A percentile compares a stretch with the other conserved stretches of the same genome.
Evolutionary conservation across 2,329 filamentous ascomycete genomes (phyloP).

Genomic region (Sporothrix globosa): DNA sequence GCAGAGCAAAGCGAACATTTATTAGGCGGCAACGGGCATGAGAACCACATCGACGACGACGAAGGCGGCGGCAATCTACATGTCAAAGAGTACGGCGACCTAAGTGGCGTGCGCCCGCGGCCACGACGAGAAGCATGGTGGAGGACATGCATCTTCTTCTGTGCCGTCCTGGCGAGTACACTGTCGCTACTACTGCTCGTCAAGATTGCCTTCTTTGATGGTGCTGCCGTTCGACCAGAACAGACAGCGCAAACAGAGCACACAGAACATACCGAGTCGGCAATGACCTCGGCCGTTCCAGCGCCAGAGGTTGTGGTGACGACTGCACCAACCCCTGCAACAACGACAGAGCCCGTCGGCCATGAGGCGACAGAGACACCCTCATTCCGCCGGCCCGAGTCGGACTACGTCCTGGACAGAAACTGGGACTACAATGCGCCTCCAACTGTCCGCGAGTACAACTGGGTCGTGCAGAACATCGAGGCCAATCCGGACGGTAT

Average conservation of each 20-base stretch:
- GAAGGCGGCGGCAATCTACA: not conserved
- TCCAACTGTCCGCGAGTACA: slow-evolving; percentile 58
- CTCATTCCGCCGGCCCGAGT: slow-evolving; percentile 43
- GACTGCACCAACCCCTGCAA: not conserved
- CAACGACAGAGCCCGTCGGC: not conserved
- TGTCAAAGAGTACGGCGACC: not conserved
- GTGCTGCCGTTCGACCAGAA: not conserved
- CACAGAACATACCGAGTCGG: not conserved
- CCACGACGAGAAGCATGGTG: slow-evolving; percentile 12
- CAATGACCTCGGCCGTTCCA: not conserved
- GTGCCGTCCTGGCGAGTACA: slow-evolving; percentile 23
- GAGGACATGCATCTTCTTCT: slow-evolving; percentile 21
- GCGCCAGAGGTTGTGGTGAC: not conserved
- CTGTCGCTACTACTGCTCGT: slow-evolving; percentile 33
- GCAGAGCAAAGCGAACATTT: not conserved
- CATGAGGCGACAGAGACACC: slow-evolving; percentile 39
- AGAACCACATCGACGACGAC: not conserved
- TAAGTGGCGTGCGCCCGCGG: not conserved
- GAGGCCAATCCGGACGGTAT: slow-evolving; percentile 70
- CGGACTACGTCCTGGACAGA: slow-evolving; percentile 61
- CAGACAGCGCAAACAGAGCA: not conserved
- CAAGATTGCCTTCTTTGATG: slow-evolving; percentile 34
- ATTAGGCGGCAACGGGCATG: not conserved
- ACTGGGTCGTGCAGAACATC: slow-evolving; percentile 63
- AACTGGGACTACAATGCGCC: slow-evolving; percentile 59